These are phyloP conservation scores for Calophaca sinica DNA, from an alignment of 306 rosid genomes.

Conservation along the genomic window DNA sequence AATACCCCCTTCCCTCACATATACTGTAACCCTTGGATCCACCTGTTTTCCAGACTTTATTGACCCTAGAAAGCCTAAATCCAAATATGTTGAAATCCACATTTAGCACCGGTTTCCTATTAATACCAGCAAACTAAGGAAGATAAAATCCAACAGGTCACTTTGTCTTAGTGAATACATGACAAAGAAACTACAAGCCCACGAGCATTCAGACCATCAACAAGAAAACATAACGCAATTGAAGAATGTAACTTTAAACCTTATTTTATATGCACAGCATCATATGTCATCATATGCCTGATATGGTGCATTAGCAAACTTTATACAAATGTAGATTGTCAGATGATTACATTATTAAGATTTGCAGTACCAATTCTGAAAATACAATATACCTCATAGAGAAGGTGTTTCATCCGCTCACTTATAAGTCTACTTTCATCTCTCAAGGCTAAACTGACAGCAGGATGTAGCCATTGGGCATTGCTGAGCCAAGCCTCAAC, in stretches of 20 bases:
- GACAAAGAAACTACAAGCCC: neutral
- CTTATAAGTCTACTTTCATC: slow-evolving; percentile 87
- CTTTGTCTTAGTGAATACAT: slow-evolving; percentile 7
- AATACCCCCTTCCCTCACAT: neutral
- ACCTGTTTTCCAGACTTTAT: slow-evolving; percentile 1
- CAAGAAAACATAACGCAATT: slow-evolving; percentile 9
- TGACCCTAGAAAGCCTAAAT: slow-evolving; percentile 4
- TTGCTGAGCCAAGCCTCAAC: slow-evolving; percentile 75
- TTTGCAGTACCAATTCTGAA: slow-evolving; percentile 17
- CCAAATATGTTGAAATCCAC: slow-evolving; percentile 4
- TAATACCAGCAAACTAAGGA: slow-evolving; percentile 10
- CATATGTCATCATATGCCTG: neutral
- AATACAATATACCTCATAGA: slow-evolving; percentile 71
- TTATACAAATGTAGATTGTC: neutral
- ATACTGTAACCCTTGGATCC: neutral
- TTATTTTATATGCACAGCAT: slow-evolving; percentile 18
- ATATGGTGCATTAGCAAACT: slow-evolving; percentile 32
- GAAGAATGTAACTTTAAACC: slow-evolving; percentile 22
- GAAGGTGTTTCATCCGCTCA: slow-evolving; percentile 89
- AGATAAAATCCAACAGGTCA: neutral
- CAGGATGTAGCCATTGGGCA: slow-evolving; percentile 94
- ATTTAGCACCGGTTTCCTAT: neutral
- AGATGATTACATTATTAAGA: slow-evolving; percentile 22
- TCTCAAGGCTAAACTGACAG: slow-evolving; percentile 81
- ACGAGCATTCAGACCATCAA: slow-evolving; percentile 6